phyloP scores from a whole-genome alignment of 441 rosid species.

The Aleurites moluccanus region DNA sequence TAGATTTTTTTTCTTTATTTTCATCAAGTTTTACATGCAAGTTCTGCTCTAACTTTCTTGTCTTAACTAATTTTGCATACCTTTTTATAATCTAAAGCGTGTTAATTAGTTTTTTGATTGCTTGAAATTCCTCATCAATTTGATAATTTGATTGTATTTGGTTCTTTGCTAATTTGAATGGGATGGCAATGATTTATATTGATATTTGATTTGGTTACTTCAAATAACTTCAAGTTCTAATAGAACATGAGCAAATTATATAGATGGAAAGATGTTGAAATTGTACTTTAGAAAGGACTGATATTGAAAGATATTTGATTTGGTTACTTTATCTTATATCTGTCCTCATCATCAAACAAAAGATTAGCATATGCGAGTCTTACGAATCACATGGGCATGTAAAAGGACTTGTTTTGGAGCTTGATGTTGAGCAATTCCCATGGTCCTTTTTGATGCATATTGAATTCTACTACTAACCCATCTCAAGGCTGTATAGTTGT shows the following conservation, averaged over 20 bases:
- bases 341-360: conserved; percentile 6
- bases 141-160: too few species aligned
- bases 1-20: background rate
- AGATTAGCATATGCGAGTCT: too few species aligned
- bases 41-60: background rate
- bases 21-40: background rate
- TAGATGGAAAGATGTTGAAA: conserved; percentile 23
- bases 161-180: conserved; percentile 15
- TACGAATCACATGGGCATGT: conserved; percentile 29
- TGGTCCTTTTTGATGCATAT: conserved; percentile 2
- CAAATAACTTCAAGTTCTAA: conserved; percentile 57
- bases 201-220: conserved; percentile 30
- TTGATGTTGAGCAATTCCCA: conserved; percentile 19
- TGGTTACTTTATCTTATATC: background rate
- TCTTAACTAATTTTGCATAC: background rate
- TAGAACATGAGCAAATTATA: conserved; percentile 27
- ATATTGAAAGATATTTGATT: background rate
- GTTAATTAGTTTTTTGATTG: background rate
- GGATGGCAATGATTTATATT: conserved; percentile 25
- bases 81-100: background rate
- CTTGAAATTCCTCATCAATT: background rate
- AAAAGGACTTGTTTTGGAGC: background rate
- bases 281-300: conserved; percentile 33
- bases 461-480: background rate
- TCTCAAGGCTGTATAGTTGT: conserved; percentile 12